Base-by-base conservation (phyloP, 768 basidiomycete genomes). In the Phanerochaete carnosa region DNA sequence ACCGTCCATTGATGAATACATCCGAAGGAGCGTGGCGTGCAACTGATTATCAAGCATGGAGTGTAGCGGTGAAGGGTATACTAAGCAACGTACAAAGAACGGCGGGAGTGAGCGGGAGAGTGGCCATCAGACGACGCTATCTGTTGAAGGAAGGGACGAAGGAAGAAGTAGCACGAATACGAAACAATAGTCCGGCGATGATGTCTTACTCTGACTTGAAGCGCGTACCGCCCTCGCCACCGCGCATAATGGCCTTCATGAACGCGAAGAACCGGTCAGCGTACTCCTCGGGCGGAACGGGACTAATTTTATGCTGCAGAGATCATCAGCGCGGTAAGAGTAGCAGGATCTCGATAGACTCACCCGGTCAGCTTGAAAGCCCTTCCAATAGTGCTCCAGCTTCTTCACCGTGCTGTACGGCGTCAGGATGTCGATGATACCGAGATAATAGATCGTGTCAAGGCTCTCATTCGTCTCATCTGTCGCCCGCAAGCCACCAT, bases 361-460 rank as follows among this genome's bases (percentile, higher is more conserved):
- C 67, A 97, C 95, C 66, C 90, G 76, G 78, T 97, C 95, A 33
- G 90, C 89, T 12, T 80, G 82, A 66, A 97, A 73, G 28, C 94
- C 92, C 76, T 97, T 96, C 92, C 94, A 98, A 59, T 93, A 78
- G 73, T 92, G 89, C 74, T 99, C 97, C 22, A 88, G 57, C 71
- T 84, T 86, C 81, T 99, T 99, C 62, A 82, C 66, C 22, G 72
- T 65, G 22, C 80, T 83, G 72, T 93, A 99, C 1, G 95, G 96
- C 26, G 97, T 98, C 61, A 95, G 76, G 64, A 98, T 98, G 74
- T 99, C 97, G 69, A 99, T 99, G 57, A 99, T 84, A 25, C 97
- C 96, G 9, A 98, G 79, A 73, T 98, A 98, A 73, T 96, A 97
- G 58, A 97, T 89, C 50, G 84, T 85, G 64, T 89, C 88, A 74